Percentiles rank a stretch among this genome's conserved stretches.
Evolutionary conservation across 2,329 filamentous ascomycete genomes (phyloP).

Genomic region (Magnaporthiopsis rhizophila): DNA sequence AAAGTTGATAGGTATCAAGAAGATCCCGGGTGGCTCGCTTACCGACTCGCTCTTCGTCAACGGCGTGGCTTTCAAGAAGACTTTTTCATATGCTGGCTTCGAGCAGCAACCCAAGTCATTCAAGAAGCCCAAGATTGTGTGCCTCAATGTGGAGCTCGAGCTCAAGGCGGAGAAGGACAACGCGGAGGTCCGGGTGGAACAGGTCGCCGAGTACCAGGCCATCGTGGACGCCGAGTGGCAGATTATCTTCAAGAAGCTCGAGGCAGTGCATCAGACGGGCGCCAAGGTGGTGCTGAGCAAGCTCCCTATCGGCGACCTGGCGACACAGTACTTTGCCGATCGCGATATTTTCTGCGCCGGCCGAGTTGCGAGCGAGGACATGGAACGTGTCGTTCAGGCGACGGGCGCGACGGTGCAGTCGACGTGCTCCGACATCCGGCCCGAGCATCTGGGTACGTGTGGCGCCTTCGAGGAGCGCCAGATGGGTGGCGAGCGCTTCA

Average conservation of each 20-base stretch:
- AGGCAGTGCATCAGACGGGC: conserved; percentile 85
- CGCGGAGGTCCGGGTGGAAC: conserved; percentile 93
- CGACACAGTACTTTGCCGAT: conserved; percentile 96
- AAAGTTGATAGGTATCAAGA: conserved; percentile 96
- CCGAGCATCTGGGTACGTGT: conserved; percentile 85
- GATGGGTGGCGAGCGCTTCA: conserved; percentile 95
- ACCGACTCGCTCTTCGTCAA: conserved; percentile 96
- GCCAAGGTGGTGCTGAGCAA: conserved; percentile 94
- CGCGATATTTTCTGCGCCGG: conserved; percentile 97
- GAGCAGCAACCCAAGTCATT: conserved; percentile 98
- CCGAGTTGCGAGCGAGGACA: conserved; percentile 81
- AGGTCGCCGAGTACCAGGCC: conserved; percentile 98
- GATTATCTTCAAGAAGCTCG: conserved; percentile 99
- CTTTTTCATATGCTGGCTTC: conserved; percentile 97
- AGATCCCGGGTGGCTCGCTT: conserved; percentile 90
- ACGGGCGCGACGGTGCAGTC: conserved; percentile 89
- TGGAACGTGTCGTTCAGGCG: conserved; percentile 93
- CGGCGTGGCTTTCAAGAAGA: conserved; percentile 99
- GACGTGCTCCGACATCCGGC: conserved; percentile 89
- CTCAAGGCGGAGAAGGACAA: conserved; percentile 99
- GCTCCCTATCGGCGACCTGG: conserved; percentile 92
- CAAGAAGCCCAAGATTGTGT: conserved; percentile 90
- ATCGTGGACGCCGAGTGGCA: conserved; percentile 99
- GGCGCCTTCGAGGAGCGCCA: conserved; percentile 90
- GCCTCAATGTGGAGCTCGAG: conserved; percentile 95